Evolutionary conservation across 1,284 basidiomycete species (phyloP), one percentile per base, ranked within the genome.

Genomic region (Heterobasidion irregulare): DNA sequence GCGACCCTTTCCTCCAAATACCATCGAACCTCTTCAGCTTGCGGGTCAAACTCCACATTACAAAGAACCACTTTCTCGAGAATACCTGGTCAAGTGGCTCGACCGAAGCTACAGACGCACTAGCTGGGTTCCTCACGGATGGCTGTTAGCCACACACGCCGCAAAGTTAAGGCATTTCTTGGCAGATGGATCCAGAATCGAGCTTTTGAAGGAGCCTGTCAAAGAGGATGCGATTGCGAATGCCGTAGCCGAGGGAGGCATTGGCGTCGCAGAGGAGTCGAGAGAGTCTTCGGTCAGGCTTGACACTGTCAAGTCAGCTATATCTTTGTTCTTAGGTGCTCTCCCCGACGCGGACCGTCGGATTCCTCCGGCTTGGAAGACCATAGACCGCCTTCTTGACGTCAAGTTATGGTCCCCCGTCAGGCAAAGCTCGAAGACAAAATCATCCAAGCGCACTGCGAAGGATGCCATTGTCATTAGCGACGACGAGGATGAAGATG

Each of bases 111-210:
- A 89, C 69, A 74, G 86, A 52, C 82, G 91, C 56, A 74, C 82
- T 47, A 74, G 84, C 61, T 96, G 94, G 94, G 92, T 95, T 1
- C 88, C 93, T 16, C 94, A 96, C 65, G 84, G 88, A 71, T 97
- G 91, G 91, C 73, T 97, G 0, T 72, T 84, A 34, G 80, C 86
- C 2, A 83, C 80, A 8, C 74, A 82, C 50, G 65, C 70, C 4
- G 65, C 67, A 13, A 90, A 85, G 64, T 72, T 97, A 55, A 83
- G 84, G 60, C 81, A 90, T 66, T 98, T 96, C 68, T 74, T 96
- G 36, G 62, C 68, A 7, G 74, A 76, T 16, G 92, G 93, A 1
- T 74, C 88, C 0, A 82, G 78, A 61, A 77, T 93, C n/a, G 74
- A 82, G 32, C 18, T 47, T 35, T 70, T 91, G 5, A 74, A 74